These are phyloP conservation scores for Aspergillus ochraceoroseus DNA, from an alignment of 2,329 filamentous ascomycete species.

Conservation along the genomic window DNA sequence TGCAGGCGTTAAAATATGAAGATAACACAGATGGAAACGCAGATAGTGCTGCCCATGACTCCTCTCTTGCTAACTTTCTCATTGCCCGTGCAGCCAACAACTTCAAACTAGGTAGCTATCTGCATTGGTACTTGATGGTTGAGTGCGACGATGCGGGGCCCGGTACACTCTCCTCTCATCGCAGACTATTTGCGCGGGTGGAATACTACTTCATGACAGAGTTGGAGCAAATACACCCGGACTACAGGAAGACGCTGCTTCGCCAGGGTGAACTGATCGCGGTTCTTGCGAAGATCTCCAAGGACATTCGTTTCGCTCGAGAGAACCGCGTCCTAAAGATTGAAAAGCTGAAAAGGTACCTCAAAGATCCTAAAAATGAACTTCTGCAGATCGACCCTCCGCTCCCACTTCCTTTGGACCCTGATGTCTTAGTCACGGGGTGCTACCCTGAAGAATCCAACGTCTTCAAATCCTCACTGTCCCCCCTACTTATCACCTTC, in stretches of 20 bases:
- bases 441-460: conserved; percentile 77
- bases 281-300: conserved; percentile 80
- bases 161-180: conserved; percentile 68
- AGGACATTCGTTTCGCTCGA: conserved; percentile 75
- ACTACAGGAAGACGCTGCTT: conserved; percentile 68
- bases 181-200: conserved; percentile 84
- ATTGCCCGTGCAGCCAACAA: conserved; percentile 83
- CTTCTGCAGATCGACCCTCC: conserved; percentile 77
- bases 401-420: conserved; percentile 81
- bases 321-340: conserved; percentile 75
- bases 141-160: conserved; percentile 82
- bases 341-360: conserved; percentile 74
- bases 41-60: conserved; percentile 64
- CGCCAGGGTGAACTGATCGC: conserved; percentile 87
- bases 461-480: conserved; percentile 93
- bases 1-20: conserved; percentile 94
- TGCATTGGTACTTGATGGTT: conserved; percentile 98
- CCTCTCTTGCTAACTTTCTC: conserved; percentile 81
- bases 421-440: conserved; percentile 70
- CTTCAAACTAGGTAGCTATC: conserved; percentile 85
- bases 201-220: conserved; percentile 95
- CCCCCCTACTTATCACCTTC: conserved; percentile 86
- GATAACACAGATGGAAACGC: conserved; percentile 61
- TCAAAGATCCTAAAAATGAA: conserved; percentile 88
- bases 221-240: conserved; percentile 67